Conservation (phyloP, 495 filamentous ascomycete species). For the Neurospora hispaniola region DNA sequence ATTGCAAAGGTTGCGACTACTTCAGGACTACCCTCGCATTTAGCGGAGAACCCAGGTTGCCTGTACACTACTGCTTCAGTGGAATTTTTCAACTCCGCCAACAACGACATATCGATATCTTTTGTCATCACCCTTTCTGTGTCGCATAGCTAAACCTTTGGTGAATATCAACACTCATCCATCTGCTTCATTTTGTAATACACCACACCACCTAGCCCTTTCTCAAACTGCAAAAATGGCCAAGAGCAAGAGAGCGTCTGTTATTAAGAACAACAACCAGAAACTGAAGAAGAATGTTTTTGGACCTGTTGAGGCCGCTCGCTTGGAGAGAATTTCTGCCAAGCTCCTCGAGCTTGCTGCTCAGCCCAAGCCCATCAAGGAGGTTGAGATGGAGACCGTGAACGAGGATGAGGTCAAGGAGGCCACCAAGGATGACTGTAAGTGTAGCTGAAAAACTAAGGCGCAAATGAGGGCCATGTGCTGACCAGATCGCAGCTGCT, state of each 20-base stretch:
- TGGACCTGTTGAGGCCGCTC: constrained; percentile 62
- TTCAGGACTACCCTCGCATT: neutral
- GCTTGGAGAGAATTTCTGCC: constrained; percentile 66
- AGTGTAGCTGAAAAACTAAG: constrained; percentile 9
- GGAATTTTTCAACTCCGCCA: neutral
- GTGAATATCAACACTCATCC: neutral
- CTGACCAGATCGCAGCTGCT: constrained; percentile 10
- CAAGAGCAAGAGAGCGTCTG: constrained; percentile 65
- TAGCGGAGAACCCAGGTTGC: neutral
- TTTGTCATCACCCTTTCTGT: neutral
- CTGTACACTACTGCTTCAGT: neutral
- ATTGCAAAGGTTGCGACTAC: neutral
- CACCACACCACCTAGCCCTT: neutral
- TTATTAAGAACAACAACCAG: constrained; percentile 66
- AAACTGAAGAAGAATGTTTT: constrained; percentile 69
- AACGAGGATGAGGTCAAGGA: constrained; percentile 15
- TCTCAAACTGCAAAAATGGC: constrained; percentile 50
- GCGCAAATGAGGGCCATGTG: neutral
- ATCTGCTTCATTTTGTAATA: neutral
- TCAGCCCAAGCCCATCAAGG: constrained; percentile 46
- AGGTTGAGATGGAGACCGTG: constrained; percentile 25
- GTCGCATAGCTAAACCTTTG: neutral
- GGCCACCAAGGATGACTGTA: constrained; percentile 22
- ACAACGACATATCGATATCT: neutral
- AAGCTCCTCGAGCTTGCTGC: constrained; percentile 66